Conservation (phyloP, 2,329 filamentous ascomycete genomes). For the Ophiostoma perfectum region DNA sequence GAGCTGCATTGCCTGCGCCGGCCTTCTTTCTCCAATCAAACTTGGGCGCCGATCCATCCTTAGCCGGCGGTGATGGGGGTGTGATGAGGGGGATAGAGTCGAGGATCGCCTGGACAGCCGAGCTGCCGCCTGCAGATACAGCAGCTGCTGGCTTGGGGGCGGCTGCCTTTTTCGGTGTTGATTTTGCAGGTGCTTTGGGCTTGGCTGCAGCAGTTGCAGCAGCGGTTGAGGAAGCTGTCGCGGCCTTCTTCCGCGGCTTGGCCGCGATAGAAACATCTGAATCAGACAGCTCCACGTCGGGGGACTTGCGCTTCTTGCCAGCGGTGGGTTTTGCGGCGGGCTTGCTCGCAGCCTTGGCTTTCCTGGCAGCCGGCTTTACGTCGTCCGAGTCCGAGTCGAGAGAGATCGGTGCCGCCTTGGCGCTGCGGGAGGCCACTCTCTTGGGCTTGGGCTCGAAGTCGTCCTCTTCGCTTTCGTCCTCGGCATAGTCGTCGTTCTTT, state of each 20-base stretch:
- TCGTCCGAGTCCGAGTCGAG: slow-evolving; percentile 33
- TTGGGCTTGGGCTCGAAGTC: slow-evolving; percentile 58
- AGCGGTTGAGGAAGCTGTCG: slow-evolving; percentile 28
- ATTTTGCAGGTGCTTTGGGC: slow-evolving; percentile 51
- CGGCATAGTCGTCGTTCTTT: slow-evolving; percentile 69
- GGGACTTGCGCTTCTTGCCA: slow-evolving; percentile 54
- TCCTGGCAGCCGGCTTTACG: slow-evolving; percentile 31
- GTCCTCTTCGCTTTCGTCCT: slow-evolving; percentile 60
- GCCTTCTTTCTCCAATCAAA: slow-evolving; percentile 70
- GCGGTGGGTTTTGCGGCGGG: slow-evolving; percentile 13
- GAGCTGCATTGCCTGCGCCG: slow-evolving; percentile 56
- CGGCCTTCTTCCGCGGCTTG: slow-evolving; percentile 56
- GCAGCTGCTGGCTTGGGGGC: slow-evolving; percentile 32
- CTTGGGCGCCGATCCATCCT: slow-evolving; percentile 59
- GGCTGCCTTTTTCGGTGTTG: slow-evolving; percentile 20
- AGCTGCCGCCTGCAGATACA: slow-evolving; percentile 50
- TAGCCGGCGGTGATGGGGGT: slow-evolving; percentile 75
- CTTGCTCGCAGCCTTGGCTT: slow-evolving; percentile 30
- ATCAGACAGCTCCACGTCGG: slow-evolving; percentile 50
- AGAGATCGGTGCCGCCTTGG: slow-evolving; percentile 34
- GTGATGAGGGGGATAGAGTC: slow-evolving; percentile 79
- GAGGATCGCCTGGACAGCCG: slow-evolving; percentile 74
- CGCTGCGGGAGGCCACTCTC: slow-evolving; percentile 44
- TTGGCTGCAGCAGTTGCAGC: slow-evolving; percentile 28
- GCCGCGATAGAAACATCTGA: slow-evolving; percentile 43